Evolutionary conservation across 495 filamentous ascomycete genomes (phyloP).

Genomic region (Hypomontagnella monticulosa): DNA sequence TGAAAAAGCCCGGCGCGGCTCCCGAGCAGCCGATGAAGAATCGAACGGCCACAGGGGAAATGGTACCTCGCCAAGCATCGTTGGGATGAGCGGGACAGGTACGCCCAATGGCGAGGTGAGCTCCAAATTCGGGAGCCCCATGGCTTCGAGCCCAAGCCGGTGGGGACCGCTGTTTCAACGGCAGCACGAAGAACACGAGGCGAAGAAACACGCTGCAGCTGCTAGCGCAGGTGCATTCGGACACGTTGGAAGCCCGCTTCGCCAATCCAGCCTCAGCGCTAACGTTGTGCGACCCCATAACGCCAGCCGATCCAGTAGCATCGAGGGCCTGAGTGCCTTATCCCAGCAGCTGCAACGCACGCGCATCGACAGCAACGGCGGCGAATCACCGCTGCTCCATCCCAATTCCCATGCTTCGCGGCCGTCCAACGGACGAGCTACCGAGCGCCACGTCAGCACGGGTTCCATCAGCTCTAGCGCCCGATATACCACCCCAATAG

Average conservation of each 20-base stretch:
- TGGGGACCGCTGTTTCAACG: conserved; percentile 86
- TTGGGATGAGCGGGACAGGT: conserved; percentile 52
- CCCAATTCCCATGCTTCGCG: conserved; percentile 47
- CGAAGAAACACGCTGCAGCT: conserved; percentile 55
- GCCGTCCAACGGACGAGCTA: conserved; percentile 46
- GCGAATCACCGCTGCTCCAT: conserved; percentile 52
- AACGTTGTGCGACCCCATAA: conserved; percentile 61
- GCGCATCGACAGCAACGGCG: conserved; percentile 55
- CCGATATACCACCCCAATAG: conserved; percentile 73
- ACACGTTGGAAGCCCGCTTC: conserved; percentile 92
- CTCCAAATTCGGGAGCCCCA: conserved; percentile 82
- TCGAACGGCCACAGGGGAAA: conserved; percentile 60
- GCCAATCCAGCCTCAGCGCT: conserved; percentile 82
- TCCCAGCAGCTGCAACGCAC: conserved; percentile 74
- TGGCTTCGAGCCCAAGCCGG: conserved; percentile 80
- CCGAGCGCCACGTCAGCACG: conserved; percentile 64
- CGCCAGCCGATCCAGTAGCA: conserved; percentile 50
- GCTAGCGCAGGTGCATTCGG: conserved; percentile 70
- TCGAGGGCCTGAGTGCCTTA: conserved; percentile 70
- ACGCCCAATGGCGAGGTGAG: conserved; percentile 58
- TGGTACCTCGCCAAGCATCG: conserved; percentile 47
- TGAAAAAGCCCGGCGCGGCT: conserved; percentile 85
- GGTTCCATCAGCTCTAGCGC: conserved; percentile 60
- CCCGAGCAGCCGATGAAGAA: conserved; percentile 65
- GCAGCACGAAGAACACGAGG: conserved; percentile 78